Evolutionary conservation across 2,329 filamentous ascomycete genomes (phyloP), one percentile per base, ranked within the genome.

Genomic region (Botrytis medusae): DNA sequence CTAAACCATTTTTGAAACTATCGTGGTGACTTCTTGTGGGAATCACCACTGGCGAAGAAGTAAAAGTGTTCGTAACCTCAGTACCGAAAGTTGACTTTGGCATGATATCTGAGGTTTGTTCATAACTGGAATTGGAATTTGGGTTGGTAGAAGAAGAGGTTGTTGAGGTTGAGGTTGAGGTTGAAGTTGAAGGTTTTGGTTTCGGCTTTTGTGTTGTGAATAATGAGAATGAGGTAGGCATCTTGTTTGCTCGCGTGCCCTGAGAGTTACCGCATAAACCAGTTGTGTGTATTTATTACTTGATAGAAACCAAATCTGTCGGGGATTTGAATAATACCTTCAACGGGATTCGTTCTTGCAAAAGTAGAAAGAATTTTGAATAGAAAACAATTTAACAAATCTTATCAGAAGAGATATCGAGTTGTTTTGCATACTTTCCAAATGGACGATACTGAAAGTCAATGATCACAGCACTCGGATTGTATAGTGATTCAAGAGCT

Each of bases 11-110:
- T 63, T 76, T 75, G 37, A 74, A 59, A 75, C 22, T 57, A 48
- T 80, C 77, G 70, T 77, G 74, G 40, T 76, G 70, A 14, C 73
- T 72, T 72, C 79, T 77, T 40, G 75, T 71, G 18, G 80, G 80
- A 54, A 81, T 81, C 16, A 72, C 69, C 25, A 72, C 60, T 46
- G 69, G 69, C 34, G 69, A 71, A 10, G 69, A 72, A 22, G 60
- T 40, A 22, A 44, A 63, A 34, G 10, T 67, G 25, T 20, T 48
- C 69, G 61, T 65, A 65, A 34, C 34, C 46, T 72, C 60, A 14
- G 44, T 34, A 42, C 29, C 57, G 37, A 14, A 42, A 72, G 48
- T 42, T 57, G 65, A 68, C 48, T 42, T 68, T 57, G 65, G 25
- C 65, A 68, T 68, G 65, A 32, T 68, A 42, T 68, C 34, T 57